Evolutionary conservation across 257 asterid species (phyloP).

Genomic region (Salvia hispanica): DNA sequence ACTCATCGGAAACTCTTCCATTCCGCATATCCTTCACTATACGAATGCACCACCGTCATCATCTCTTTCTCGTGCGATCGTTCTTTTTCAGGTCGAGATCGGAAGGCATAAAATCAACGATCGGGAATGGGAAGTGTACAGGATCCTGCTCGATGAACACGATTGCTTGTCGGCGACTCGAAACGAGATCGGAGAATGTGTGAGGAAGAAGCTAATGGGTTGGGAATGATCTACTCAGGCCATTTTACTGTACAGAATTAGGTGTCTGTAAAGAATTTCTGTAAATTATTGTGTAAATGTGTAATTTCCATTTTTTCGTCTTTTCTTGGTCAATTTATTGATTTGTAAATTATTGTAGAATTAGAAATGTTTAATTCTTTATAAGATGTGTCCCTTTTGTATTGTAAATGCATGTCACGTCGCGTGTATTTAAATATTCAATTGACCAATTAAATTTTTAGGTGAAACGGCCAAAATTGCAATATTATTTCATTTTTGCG

Average conservation of each 20-base stretch:
- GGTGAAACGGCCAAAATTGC: neutral
- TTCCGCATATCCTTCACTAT: neutral
- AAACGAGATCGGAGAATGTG: conserved; percentile 56
- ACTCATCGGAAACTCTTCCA: conserved; percentile 1
- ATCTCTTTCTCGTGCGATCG: neutral
- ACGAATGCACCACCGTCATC: neutral
- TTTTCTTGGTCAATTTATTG: neutral
- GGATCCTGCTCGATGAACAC: conserved; percentile 62
- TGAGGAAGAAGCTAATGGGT: conserved; percentile 62
- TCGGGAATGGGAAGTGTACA: conserved; percentile 79
- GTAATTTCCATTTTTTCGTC: neutral
- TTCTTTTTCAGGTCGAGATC: conserved; percentile 58
- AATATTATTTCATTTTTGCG: neutral
- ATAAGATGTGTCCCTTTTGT: too few relatives aligned
- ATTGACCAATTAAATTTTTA: too few relatives aligned
- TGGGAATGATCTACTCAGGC: conserved; percentile 50
- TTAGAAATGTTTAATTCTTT: neutral
- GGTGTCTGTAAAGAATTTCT: neutral
- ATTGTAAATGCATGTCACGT: too few relatives aligned
- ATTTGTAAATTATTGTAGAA: neutral
- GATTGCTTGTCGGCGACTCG: conserved; percentile 45
- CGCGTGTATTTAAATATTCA: too few relatives aligned
- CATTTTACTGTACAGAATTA: conserved; percentile 39
- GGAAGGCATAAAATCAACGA: conserved; percentile 57
- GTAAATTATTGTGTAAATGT: conserved; percentile 27